Base-by-base conservation (phyloP, 1,284 basidiomycete species). In the Melampsora larici-populina region DNA sequence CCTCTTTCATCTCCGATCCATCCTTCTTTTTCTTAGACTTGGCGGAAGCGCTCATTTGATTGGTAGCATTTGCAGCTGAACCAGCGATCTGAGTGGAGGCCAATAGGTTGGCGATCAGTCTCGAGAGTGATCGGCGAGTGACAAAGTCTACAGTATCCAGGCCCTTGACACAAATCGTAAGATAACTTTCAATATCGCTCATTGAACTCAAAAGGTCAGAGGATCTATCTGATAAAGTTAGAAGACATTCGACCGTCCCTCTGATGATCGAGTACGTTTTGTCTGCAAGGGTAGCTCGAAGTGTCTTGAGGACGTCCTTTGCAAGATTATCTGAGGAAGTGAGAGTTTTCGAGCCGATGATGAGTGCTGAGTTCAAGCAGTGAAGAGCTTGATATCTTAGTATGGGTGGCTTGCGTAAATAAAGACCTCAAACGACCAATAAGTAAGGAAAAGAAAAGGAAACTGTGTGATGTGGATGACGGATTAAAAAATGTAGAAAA, bases 261-360 rank as follows among this genome's bases (percentile, higher is more conserved):
- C 95, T 89, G 82, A 97, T 93, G 17, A 99, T 88, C 2, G 93
- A 89, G 9, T 94, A 87, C 7, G 91, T 90, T 84, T 93, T 94
- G 84, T 99, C 96, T 1, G 87, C 87, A 1, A 99, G 86, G 0
- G 88, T 89, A 43, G 87, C 86, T 80, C 88, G 90, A 85, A 93
- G 90, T 79, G 92, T 89, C 84, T 97, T 98, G 78, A 93, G 82
- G 62, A 96, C 87, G 80, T 99, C 97, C 83, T 90, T 94, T 78
- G 88, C 85, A 0, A 89, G 85, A 21, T 89, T 86, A 79, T 99
- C 95, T 1, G 91, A 89, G 48, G 75, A 40, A 1, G 75, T 62
- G 0, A 97, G 86, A 0, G 93, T 92, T 78, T 90, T 90, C 77
- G 91, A 93, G 0, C 93, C 93, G 0, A 90, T 90, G 11, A 84